A percentile compares a stretch with the other conserved stretches of the same genome.
phyloP scores from a whole-genome alignment of 345 rosid genomes.

The Acer yangbiense region DNA sequence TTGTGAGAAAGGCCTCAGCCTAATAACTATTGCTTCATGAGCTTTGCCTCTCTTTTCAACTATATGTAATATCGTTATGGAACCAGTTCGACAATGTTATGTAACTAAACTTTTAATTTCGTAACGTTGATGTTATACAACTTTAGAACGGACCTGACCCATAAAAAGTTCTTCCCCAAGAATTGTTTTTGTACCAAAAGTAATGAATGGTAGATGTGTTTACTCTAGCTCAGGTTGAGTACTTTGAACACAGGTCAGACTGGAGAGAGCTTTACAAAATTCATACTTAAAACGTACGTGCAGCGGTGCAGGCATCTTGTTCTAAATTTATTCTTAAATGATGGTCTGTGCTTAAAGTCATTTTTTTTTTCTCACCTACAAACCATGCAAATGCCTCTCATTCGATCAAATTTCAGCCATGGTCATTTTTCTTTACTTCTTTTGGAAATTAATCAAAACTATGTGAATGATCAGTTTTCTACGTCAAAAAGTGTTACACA shows the following conservation, averaged over 20 bases:
- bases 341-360: neutral
- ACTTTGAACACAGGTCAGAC: too few relatives aligned
- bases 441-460: neutral
- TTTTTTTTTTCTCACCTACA: neutral
- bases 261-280: too few relatives aligned
- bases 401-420: neutral
- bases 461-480: neutral
- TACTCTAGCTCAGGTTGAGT: too few relatives aligned
- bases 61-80: too few relatives aligned
- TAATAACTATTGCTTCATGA: neutral
- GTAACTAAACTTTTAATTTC: too few relatives aligned
- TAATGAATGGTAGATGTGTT: neutral
- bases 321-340: neutral
- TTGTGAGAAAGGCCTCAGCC: neutral
- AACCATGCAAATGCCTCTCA: neutral
- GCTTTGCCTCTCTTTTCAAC: too few relatives aligned
- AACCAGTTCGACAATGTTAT: too few relatives aligned
- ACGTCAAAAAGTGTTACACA: neutral
- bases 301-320: neutral
- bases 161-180: neutral
- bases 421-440: neutral
- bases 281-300: neutral
- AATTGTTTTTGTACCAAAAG: neutral
- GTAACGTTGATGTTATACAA: too few relatives aligned
- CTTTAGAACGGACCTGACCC: too few relatives aligned